Evolutionary conservation across 164 flowering plant genomes (phyloP).

Genomic region (Vitis rupestris): DNA sequence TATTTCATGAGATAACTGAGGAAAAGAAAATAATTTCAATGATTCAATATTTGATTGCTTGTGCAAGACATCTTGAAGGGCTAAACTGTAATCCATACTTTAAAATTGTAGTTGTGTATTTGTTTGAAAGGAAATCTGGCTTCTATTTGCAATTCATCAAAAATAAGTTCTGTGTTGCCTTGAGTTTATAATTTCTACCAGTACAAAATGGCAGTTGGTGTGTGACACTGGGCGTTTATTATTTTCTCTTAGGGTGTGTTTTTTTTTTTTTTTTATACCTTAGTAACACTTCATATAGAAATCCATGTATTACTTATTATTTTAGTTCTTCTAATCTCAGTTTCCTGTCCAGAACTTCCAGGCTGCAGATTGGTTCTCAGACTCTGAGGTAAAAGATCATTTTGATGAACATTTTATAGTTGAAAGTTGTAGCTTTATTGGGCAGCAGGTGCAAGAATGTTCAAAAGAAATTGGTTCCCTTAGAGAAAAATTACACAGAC

Average conservation of each 20-base stretch:
- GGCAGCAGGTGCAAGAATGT: constrained; percentile 40
- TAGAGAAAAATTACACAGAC: constrained; percentile 39
- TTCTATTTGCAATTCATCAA: no score
- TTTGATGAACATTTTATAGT: constrained; percentile 20
- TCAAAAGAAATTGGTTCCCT: constrained; percentile 32
- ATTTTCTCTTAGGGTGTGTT: background rate
- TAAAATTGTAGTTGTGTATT: no score
- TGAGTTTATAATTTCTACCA: no score
- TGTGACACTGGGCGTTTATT: no score
- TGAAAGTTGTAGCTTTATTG: constrained; percentile 32
- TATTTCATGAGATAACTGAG: no score
- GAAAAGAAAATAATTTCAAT: no score
- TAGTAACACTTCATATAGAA: background rate
- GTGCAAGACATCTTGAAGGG: no score
- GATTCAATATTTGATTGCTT: no score
- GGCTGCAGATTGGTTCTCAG: constrained; percentile 22
- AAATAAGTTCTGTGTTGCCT: no score
- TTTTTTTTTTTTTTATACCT: background rate
- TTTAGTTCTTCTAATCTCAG: constrained; percentile 3
- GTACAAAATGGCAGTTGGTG: no score
- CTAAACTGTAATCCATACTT: no score
- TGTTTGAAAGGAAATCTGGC: no score
- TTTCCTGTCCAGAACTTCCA: constrained; percentile 29
- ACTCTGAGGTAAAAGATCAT: constrained; percentile 20
- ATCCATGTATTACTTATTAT: background rate